These are phyloP conservation scores for Aspergillus aculeatus DNA, from an alignment of 2,329 filamentous ascomycete species.

Conservation along the genomic window DNA sequence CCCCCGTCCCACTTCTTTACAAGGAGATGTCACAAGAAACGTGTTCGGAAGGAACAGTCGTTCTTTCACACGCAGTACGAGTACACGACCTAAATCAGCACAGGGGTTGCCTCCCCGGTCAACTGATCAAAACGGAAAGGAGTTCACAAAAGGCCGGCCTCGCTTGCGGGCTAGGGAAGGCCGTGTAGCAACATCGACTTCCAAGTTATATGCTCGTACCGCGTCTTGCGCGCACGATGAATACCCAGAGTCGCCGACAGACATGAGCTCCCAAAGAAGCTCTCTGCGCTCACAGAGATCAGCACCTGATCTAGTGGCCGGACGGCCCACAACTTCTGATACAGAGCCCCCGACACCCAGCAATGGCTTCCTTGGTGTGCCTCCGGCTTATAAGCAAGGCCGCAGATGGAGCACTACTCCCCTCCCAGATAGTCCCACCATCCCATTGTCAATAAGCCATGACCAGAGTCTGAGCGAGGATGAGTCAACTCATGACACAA, in stretches of 20 bases:
- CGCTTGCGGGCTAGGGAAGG: conserved; percentile 11
- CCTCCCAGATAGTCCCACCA: conserved; percentile 36
- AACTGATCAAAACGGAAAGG: background rate
- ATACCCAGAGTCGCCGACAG: background rate
- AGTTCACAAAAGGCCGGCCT: conserved; percentile 1
- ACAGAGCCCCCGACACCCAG: conserved; percentile 15
- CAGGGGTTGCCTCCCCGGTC: background rate
- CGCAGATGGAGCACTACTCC: conserved; percentile 32
- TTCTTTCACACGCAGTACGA: conserved; percentile 23
- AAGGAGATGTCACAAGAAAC: conserved; percentile 45
- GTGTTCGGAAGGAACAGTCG: conserved; percentile 27
- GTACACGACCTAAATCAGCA: conserved; percentile 19
- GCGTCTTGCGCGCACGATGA: conserved; percentile 4
- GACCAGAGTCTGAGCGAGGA: conserved; percentile 5
- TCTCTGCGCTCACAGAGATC: conserved; percentile 32
- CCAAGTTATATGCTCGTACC: conserved; percentile 10
- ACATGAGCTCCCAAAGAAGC: background rate
- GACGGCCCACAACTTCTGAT: conserved; percentile 12
- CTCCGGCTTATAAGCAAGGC: conserved; percentile 34
- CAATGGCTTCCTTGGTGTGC: conserved; percentile 30
- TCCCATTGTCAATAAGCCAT: conserved; percentile 24
- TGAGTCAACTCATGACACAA: background rate
- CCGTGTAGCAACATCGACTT: conserved; percentile 11
- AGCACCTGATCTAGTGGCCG: conserved; percentile 30
- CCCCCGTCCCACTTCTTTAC: conserved; percentile 37